Base-by-base conservation (phyloP, 2,329 filamentous ascomycete species). In the Microsporum audouinii region DNA sequence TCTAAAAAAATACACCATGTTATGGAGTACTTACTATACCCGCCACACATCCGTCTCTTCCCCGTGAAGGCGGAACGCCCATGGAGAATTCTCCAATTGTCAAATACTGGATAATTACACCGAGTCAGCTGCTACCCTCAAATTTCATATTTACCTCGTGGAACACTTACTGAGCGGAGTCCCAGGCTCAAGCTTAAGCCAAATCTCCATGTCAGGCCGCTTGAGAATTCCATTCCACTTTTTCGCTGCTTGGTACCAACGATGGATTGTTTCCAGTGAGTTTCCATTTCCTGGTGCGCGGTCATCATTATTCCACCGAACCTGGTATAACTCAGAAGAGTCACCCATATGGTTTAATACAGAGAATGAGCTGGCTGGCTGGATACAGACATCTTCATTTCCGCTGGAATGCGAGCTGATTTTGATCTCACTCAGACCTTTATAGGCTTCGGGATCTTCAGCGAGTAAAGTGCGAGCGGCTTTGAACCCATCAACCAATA, bases 231-330 rank as follows among this genome's bases (percentile, higher is more conserved):
- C 75, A 64, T 89, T 80, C 79, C 87, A 97, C 67, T 84, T 84
- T 58, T 83, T 79, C 12, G 91, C 91, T 0, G 92, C 91, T 23
- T 77, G 73, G 71, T 96, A 97, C 91, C 92, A 97, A 41, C 74
- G 70, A 5, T 75, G 72, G 1, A 85, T 78, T 2, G 78, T 71
- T 27, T 76, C 73, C 17, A 80, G 67, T 2, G 72, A 72, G 68
- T 84, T 82, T 47, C 78, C 66, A 12, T 83, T 82, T 63, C 89
- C 80, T 1, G 86, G 81, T 1, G 88, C 89, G 45, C 94, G 81
- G 72, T 97, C 94, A 64, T 90, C 88, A 65, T 91, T 92, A 72
- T 99, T 99, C 94, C 94, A 99, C 60, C 92, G 82, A 5, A 97
- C 79, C 61, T 90, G 86, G 34, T 80, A 75, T 47, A 88, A 69